phyloP scores from a whole-genome alignment of 305 asterid species.

The Fraxinus ornus region DNA sequence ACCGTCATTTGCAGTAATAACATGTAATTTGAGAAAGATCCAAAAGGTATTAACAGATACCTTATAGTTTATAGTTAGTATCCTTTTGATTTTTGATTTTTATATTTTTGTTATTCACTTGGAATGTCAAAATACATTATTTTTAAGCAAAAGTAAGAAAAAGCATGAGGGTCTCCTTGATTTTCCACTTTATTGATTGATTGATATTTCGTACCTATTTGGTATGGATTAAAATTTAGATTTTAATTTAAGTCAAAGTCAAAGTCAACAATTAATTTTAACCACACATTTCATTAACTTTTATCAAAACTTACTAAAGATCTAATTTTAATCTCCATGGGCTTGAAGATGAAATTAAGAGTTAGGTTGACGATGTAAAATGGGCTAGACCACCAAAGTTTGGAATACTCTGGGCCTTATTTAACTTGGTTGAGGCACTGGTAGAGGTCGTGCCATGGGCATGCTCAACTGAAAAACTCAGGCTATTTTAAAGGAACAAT shows the following conservation, averaged over 20 bases:
- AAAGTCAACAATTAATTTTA: too few species aligned
- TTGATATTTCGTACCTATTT: too few species aligned
- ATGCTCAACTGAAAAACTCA: neutral
- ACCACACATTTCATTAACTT: too few species aligned
- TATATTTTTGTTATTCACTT: neutral
- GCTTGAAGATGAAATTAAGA: neutral
- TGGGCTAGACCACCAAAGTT: neutral
- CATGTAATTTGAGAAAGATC: conserved; percentile 42
- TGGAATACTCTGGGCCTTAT: neutral
- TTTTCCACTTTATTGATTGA: neutral
- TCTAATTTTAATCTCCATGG: too few species aligned
- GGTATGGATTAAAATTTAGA: too few species aligned
- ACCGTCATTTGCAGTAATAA: conserved; percentile 53
- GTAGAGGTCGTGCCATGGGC: neutral
- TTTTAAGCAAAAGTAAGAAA: neutral
- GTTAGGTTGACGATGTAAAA: neutral
- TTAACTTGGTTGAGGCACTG: neutral
- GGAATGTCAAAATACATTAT: neutral
- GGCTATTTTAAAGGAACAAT: neutral
- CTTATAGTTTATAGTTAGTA: neutral
- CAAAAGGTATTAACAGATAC: conserved; percentile 21
- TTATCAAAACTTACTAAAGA: too few species aligned
- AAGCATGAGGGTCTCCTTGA: neutral
- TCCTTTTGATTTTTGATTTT: neutral
- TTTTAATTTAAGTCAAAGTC: too few species aligned